phyloP scores from a whole-genome alignment of 1,284 basidiomycete genomes.

The Ceratobasidium sp. region DNA sequence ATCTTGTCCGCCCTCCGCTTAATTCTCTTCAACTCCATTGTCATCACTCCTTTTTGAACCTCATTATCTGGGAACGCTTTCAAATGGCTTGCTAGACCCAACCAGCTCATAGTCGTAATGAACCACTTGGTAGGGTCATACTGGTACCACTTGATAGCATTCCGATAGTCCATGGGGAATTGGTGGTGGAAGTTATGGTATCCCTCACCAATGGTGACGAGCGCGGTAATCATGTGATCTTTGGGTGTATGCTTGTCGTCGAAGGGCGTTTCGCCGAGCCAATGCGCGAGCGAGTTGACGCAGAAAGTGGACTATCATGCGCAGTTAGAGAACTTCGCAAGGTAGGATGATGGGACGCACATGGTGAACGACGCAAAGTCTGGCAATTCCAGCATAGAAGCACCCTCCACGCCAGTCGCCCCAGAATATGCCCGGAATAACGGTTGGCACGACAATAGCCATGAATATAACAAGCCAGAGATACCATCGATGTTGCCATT shows the following conservation, averaged over 20 bases:
- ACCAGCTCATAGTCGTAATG: conserved; percentile 67
- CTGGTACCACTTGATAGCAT: conserved; percentile 92
- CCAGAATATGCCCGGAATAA: conserved; percentile 82
- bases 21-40: conserved; percentile 89
- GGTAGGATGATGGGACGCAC: conserved; percentile 54
- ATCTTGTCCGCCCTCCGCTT: conserved; percentile 73
- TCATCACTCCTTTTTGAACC: conserved; percentile 88
- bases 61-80: conserved; percentile 96
- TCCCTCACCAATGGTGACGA: conserved; percentile 89
- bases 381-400: conserved; percentile 83
- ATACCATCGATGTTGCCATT: conserved; percentile 90
- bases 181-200: conserved; percentile 98
- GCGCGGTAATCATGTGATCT: conserved; percentile 86
- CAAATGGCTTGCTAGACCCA: conserved; percentile 85
- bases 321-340: background rate
- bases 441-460: conserved; percentile 76
- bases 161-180: conserved; percentile 94
- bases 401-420: conserved; percentile 85
- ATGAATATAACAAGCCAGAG: conserved; percentile 71
- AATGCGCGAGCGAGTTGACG: conserved; percentile 94
- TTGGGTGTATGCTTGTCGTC: conserved; percentile 95
- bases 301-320: conserved; percentile 84
- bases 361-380: conserved; percentile 88
- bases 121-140: conserved; percentile 93
- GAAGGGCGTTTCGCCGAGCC: conserved; percentile 90